Evolutionary conservation across 2,329 filamentous ascomycete species (phyloP).

Genomic region (Phyllosticta paracitricarpa): DNA sequence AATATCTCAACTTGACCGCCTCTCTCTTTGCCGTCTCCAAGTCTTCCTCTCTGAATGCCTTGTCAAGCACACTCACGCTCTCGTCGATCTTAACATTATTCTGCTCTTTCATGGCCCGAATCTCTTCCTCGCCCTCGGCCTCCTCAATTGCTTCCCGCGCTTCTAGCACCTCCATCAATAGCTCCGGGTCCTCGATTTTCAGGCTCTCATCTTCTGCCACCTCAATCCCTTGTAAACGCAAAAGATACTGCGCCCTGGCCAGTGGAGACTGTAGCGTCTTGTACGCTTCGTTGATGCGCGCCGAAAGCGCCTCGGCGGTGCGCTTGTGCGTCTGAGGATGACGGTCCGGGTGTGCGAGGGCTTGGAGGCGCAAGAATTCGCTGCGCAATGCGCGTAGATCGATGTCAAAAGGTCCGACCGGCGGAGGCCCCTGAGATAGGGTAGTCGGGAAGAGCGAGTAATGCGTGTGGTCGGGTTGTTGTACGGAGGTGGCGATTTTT

Average conservation of each 20-base stretch:
- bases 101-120: conserved; percentile 47
- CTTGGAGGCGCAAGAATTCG: conserved; percentile 82
- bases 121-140: conserved; percentile 49
- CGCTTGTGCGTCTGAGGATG: conserved; percentile 40
- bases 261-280: conserved; percentile 72
- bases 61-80: conserved; percentile 54
- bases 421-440: conserved; percentile 68
- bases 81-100: conserved; percentile 59
- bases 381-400: conserved; percentile 59
- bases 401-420: conserved; percentile 64
- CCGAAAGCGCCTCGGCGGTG: conserved; percentile 66
- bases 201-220: conserved; percentile 69
- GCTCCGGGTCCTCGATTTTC: conserved; percentile 57
- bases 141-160: conserved; percentile 53
- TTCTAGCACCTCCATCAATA: conserved; percentile 74
- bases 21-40: conserved; percentile 57
- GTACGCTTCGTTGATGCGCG: conserved; percentile 86
- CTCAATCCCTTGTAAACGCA: conserved; percentile 62
- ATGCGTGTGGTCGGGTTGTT: conserved; percentile 36
- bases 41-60: conserved; percentile 57
- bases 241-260: conserved; percentile 76
- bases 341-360: conserved; percentile 64
- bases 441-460: conserved; percentile 84
- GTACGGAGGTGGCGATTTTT: not conserved
- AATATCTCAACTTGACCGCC: conserved; percentile 74